Percentiles rank a stretch among this genome's conserved stretches.
These are phyloP conservation scores for Bryoglossum gracile DNA, from an alignment of 495 filamentous ascomycete genomes.

Conservation along the genomic window DNA sequence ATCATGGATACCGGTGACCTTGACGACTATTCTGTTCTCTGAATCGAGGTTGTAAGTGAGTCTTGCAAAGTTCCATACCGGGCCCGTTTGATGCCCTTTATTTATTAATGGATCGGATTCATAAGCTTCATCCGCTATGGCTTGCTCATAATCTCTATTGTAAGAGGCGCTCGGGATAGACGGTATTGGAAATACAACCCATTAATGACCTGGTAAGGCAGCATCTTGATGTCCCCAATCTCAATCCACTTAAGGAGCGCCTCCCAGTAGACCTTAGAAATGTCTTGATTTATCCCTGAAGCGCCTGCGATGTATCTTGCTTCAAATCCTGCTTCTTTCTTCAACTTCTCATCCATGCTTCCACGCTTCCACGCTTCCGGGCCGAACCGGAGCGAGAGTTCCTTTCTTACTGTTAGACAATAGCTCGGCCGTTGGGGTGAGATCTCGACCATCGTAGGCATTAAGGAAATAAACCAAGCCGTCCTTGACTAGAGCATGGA, in stretches of 20 bases:
- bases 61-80: no score
- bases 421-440: not conserved
- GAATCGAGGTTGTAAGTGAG: no score
- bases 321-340: slow-evolving; percentile 13
- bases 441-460: slow-evolving; percentile 25
- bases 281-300: not conserved
- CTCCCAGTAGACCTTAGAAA: slow-evolving; percentile 16
- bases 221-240: slow-evolving; percentile 11
- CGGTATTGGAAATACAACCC: no score
- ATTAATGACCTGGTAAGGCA: slow-evolving; percentile 7
- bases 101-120: no score
- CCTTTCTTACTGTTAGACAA: slow-evolving; percentile 19
- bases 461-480: slow-evolving; percentile 26
- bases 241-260: slow-evolving; percentile 11
- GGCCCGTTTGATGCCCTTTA: no score
- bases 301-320: not conserved
- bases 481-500: slow-evolving; percentile 27
- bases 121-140: no score
- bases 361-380: not conserved
- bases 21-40: no score
- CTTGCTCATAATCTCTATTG: no score
- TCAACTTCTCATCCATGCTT: not conserved
- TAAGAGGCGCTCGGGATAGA: no score
- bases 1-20: no score
- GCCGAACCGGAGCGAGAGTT: not conserved